These are phyloP conservation scores for Clavaria fumosa DNA, from an alignment of 768 basidiomycete species.

Conservation along the genomic window DNA sequence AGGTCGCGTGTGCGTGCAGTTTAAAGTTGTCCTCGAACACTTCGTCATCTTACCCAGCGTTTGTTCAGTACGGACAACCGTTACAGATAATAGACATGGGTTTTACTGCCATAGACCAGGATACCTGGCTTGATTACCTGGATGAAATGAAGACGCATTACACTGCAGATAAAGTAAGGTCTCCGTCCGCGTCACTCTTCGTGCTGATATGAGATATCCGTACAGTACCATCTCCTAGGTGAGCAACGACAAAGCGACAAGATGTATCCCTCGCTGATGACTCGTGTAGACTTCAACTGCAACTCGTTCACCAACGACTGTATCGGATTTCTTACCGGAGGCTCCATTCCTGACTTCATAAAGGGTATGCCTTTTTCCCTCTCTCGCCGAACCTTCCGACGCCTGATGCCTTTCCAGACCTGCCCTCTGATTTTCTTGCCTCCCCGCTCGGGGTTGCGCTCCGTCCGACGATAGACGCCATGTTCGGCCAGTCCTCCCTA, in stretches of 20 bases:
- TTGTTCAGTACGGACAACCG: conserved; percentile 55
- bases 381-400: neutral
- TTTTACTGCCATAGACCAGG: conserved; percentile 65
- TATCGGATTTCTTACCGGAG: conserved; percentile 75
- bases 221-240: conserved; percentile 76
- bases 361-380: conserved; percentile 36
- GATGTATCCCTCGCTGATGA: neutral
- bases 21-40: neutral
- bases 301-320: conserved; percentile 89
- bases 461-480: conserved; percentile 80
- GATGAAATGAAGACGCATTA: conserved; percentile 61
- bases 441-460: conserved; percentile 80
- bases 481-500: conserved; percentile 54
- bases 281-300: conserved; percentile 68
- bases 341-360: conserved; percentile 67
- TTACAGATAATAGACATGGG: conserved; percentile 61
- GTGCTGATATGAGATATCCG: neutral
- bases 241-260: neutral
- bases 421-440: conserved; percentile 73
- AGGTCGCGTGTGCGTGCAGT: conserved; percentile 54
- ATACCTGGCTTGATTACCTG: conserved; percentile 78
- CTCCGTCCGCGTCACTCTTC: neutral
- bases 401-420: conserved; percentile 28
- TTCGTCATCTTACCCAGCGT: neutral
- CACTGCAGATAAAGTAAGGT: conserved; percentile 72